These are phyloP conservation scores for Panicum hallii DNA, from an alignment of 202 grass and related monocot species.

Conservation along the genomic window DNA sequence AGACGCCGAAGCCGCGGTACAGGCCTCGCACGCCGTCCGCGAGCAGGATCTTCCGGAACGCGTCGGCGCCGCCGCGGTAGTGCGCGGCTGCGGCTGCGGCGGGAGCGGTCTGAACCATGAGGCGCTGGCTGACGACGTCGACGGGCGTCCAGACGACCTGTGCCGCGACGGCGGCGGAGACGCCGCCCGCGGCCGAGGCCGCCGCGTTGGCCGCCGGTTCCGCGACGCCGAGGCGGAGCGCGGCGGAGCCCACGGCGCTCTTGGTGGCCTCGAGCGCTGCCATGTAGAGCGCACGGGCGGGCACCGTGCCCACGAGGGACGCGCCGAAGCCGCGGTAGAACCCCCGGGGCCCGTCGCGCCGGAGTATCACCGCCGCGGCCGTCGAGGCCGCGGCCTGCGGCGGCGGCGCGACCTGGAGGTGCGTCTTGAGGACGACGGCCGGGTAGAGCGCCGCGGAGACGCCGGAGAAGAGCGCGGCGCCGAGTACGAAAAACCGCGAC, in stretches of 20 bases:
- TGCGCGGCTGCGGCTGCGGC: constrained; percentile 18
- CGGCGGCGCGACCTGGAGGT: constrained; percentile 76
- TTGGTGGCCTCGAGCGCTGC: constrained; percentile 92
- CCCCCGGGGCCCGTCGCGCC: constrained; percentile 68
- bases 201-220: constrained; percentile 66
- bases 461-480: constrained; percentile 85
- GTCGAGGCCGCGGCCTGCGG: constrained; percentile 53
- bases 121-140: constrained; percentile 91
- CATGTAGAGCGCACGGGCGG: constrained; percentile 95
- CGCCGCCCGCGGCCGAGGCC: constrained; percentile 71
- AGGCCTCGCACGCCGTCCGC: constrained; percentile 79
- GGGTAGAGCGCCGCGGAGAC: constrained; percentile 88
- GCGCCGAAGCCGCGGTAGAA: constrained; percentile 95
- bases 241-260: constrained; percentile 73
- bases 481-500: constrained; percentile 88
- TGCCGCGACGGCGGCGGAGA: constrained; percentile 80
- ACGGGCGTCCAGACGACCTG: constrained; percentile 96
- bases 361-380: constrained; percentile 62
- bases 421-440: constrained; percentile 93
- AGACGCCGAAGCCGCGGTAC: constrained; percentile 94
- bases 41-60: constrained; percentile 73
- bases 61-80: constrained; percentile 69
- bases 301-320: constrained; percentile 85
- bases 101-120: constrained; percentile 76
- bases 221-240: constrained; percentile 61